A percentile compares a stretch with the other conserved stretches of the same genome.
These are phyloP conservation scores for Geranium incanum DNA, from an alignment of 441 rosid genomes.

Conservation along the genomic window DNA sequence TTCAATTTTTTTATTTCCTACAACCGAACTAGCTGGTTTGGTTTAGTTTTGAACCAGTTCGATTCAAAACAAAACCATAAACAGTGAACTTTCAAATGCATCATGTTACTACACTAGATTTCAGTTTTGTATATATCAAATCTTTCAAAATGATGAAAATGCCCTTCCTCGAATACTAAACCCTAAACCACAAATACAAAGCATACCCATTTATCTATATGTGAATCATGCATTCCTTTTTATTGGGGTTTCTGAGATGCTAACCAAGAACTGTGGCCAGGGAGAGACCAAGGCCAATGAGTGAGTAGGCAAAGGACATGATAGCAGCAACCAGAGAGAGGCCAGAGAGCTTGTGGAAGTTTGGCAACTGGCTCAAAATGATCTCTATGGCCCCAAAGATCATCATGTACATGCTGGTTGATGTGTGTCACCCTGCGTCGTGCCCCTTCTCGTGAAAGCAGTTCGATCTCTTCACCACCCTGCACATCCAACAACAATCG, in stretches of 20 bases:
- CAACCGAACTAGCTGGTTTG: no score
- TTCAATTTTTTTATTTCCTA: no score
- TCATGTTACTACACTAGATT: no score
- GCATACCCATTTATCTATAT: no score
- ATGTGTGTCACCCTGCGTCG: conserved; percentile 24
- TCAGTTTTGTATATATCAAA: no score
- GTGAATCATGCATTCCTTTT: no score
- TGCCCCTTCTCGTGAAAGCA: conserved; percentile 37
- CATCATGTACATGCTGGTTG: conserved; percentile 26
- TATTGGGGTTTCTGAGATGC: background rate
- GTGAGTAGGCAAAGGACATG: conserved; percentile 37
- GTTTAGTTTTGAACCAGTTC: no score
- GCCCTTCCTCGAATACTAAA: no score
- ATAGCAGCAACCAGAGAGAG: conserved; percentile 36
- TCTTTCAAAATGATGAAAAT: no score
- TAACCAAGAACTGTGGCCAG: conserved; percentile 29
- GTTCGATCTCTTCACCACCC: conserved; percentile 33
- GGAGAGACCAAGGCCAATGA: conserved; percentile 35
- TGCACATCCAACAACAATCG: conserved; percentile 10
- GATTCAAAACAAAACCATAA: no score
- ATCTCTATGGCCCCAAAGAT: conserved; percentile 31
- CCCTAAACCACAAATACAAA: no score
- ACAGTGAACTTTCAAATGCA: no score
- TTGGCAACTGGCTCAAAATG: conserved; percentile 35
- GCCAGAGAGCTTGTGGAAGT: conserved; percentile 31